Evolutionary conservation across 176 grass and related monocot species (phyloP).

Genomic region (Elaeis guineensis): DNA sequence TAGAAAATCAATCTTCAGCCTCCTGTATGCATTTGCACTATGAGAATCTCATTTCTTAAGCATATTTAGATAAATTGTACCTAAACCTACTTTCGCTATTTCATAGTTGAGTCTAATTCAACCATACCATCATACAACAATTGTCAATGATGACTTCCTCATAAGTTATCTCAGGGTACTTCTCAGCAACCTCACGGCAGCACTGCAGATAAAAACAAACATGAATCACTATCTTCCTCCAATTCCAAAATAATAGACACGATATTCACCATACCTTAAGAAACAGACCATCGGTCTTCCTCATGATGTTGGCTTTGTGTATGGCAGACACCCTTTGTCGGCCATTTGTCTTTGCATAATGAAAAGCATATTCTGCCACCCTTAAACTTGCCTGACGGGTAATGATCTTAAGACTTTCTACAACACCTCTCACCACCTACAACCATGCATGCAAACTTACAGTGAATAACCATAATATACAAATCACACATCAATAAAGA

Average conservation of each 20-base stretch:
- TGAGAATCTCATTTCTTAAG: no score
- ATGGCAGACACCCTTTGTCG: conserved; percentile 90
- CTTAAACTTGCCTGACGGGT: conserved; percentile 93
- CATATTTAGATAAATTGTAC: no score
- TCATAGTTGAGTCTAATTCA: not conserved
- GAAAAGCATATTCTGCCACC: conserved; percentile 98
- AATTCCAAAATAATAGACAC: conserved; percentile 3
- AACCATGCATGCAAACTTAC: not conserved
- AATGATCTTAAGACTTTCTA: conserved; percentile 98
- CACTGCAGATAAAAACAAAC: conserved; percentile 45
- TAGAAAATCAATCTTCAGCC: not conserved
- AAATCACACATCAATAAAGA: not conserved
- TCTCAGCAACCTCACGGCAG: conserved; percentile 94
- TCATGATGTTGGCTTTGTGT: conserved; percentile 99
- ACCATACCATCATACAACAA: conserved; percentile 91
- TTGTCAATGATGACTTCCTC: conserved; percentile 99
- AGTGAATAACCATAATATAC: no score
- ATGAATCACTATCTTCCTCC: conserved; percentile 1
- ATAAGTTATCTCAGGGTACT: conserved; percentile 83
- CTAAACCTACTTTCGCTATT: no score
- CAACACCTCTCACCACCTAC: conserved; percentile 95
- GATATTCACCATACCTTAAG: conserved; percentile 51
- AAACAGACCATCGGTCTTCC: conserved; percentile 98
- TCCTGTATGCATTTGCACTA: no score
- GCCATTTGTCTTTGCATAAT: conserved; percentile 78